Evolutionary conservation across 2,329 filamentous ascomycete species (phyloP), one percentile per base, ranked within the genome.

Genomic region (Cryphonectria japonica): DNA sequence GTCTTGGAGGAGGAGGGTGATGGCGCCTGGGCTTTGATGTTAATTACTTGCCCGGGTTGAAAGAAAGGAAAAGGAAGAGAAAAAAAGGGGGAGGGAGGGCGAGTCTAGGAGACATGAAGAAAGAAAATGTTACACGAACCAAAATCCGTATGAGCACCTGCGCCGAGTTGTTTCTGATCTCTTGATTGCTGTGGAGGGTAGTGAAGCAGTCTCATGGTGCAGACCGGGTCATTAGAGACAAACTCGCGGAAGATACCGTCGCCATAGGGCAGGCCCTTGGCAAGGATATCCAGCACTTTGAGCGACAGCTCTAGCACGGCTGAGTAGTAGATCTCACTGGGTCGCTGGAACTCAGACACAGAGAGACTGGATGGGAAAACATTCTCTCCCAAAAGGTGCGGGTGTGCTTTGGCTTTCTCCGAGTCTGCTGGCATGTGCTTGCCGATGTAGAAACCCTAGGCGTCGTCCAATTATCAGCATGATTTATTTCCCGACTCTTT

Each of bases 1-100:
- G 71, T 86, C 85, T 74, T 88, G 86, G 3, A 88, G 80, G 14
- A 89, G 82, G 41, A 89, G 79, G 0, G 87, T 89, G 61, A 89
- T 83, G 63, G 83, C 83, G n/a, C 76, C 72, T 72, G n/a, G 66
- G 66, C 41, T 13, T 46, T 46, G 3, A 61, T 46, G n/a, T 52
- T 26, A 19, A 50, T 50, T 19, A 50, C 22, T 50, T 50, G 43
- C 16, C 22, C 4, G 16, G 16, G 43, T 46, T 46, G 41, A 13
- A 43, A 34, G 3, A 34, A 34, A 6, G 26, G 26, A 6, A 34
- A 6, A 9, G 37, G 37, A 11, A 39, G 37, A 39, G 1, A 11
- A 9, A 29, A 39, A 11, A 11, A 9, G 14, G 16, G 32, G 59
- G 37, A 16, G 1, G 6, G 39, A 4, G 9, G 22, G 22, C 19